Evolutionary conservation across 2,329 filamentous ascomycete genomes (phyloP).

Genomic region (Cadophora sp.): DNA sequence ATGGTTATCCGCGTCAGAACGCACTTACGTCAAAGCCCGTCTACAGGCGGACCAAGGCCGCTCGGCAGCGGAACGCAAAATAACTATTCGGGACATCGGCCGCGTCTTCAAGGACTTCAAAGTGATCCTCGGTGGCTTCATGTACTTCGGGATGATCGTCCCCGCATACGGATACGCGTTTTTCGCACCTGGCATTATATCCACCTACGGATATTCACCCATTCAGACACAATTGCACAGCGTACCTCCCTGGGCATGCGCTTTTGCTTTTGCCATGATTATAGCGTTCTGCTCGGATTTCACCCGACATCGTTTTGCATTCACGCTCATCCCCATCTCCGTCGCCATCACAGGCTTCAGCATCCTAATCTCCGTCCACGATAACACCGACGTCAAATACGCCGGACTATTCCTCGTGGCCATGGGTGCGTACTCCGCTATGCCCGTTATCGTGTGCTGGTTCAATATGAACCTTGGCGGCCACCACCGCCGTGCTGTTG

Average conservation of each 20-base stretch:
- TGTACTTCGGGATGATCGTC: slow-evolving; percentile 83
- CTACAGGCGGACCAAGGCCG: slow-evolving; percentile 73
- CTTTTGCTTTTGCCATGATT: slow-evolving; percentile 81
- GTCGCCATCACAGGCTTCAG: slow-evolving; percentile 77
- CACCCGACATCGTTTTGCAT: slow-evolving; percentile 75
- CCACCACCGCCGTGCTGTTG: slow-evolving; percentile 73
- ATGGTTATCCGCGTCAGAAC: slow-evolving; percentile 76
- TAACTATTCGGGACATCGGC: slow-evolving; percentile 64
- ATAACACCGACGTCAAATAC: slow-evolving; percentile 73
- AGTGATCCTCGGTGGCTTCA: slow-evolving; percentile 75
- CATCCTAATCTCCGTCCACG: slow-evolving; percentile 75
- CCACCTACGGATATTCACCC: slow-evolving; percentile 65
- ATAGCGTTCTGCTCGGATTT: slow-evolving; percentile 77
- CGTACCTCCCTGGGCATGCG: slow-evolving; percentile 68
- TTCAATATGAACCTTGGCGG: slow-evolving; percentile 81
- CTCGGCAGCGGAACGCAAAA: slow-evolving; percentile 66
- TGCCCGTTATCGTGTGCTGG: slow-evolving; percentile 87
- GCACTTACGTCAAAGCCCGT: slow-evolving; percentile 68
- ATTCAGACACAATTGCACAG: slow-evolving; percentile 59
- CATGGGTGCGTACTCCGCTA: slow-evolving; percentile 82
- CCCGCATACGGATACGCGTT: slow-evolving; percentile 81
- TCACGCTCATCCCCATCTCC: slow-evolving; percentile 71
- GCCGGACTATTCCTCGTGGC: slow-evolving; percentile 82
- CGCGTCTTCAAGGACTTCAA: slow-evolving; percentile 76
- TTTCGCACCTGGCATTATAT: slow-evolving; percentile 76